Percentiles rank a stretch among this genome's conserved stretches.
phyloP scores from a whole-genome alignment of 768 basidiomycete genomes.

The Pulveroboletus sp. region DNA sequence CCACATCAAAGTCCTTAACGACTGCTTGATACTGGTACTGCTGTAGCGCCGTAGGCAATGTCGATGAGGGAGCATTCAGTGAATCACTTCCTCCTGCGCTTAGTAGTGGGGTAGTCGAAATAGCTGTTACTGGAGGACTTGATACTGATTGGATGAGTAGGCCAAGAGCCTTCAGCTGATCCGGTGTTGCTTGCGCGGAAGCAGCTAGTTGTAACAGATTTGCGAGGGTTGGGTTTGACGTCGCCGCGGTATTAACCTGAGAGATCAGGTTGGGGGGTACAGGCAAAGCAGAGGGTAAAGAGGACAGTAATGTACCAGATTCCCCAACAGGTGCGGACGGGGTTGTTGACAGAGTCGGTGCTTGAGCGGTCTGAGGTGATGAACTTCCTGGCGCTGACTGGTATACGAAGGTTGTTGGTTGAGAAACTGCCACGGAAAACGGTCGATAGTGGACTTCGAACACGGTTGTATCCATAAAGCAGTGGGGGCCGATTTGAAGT shows the following conservation, averaged over 20 bases:
- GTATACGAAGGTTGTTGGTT: slow-evolving; percentile 24
- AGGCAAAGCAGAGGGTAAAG: slow-evolving; percentile 40
- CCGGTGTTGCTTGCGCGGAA: slow-evolving; percentile 53
- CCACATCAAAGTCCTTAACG: slow-evolving; percentile 62
- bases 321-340: slow-evolving; percentile 22
- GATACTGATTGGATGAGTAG: slow-evolving; percentile 69
- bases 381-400: slow-evolving; percentile 21
- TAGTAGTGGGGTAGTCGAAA: slow-evolving; percentile 6
- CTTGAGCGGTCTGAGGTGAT: slow-evolving; percentile 29
- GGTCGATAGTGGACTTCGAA: slow-evolving; percentile 71
- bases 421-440: slow-evolving; percentile 18
- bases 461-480: slow-evolving; percentile 60
- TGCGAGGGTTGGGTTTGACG: slow-evolving; percentile 62
- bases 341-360: slow-evolving; percentile 17
- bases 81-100: slow-evolving; percentile 2
- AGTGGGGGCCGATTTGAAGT: slow-evolving; percentile 71
- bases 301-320: slow-evolving; percentile 41
- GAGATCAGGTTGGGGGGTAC: slow-evolving; percentile 56
- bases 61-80: slow-evolving; percentile 12
- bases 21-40: slow-evolving; percentile 28
- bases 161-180: slow-evolving; percentile 64
- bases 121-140: slow-evolving; percentile 8
- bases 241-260: slow-evolving; percentile 63
- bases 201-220: slow-evolving; percentile 63
- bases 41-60: slow-evolving; percentile 10